phyloP scores from a whole-genome alignment of 495 filamentous ascomycete genomes.

The Neurospora terricola region DNA sequence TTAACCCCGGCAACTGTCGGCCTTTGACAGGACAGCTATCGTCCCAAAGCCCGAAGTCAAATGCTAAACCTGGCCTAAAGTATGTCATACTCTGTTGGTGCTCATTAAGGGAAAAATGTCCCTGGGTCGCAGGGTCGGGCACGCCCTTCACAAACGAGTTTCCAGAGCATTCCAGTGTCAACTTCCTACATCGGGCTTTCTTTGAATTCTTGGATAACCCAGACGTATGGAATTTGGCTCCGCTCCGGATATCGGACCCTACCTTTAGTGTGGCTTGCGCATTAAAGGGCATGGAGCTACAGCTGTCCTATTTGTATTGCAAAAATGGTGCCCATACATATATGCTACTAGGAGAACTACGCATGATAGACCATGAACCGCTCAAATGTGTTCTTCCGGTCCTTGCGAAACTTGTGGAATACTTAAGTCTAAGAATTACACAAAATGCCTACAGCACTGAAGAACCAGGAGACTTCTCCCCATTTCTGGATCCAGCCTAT shows the following conservation, averaged over 20 bases:
- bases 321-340: neutral
- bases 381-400: neutral
- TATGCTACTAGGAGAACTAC: fast-evolving
- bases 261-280: neutral
- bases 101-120: neutral
- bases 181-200: neutral
- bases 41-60: too few species aligned
- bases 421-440: neutral
- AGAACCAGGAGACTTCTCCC: neutral
- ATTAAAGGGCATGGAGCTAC: neutral
- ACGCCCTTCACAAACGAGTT: too few species aligned
- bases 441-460: neutral
- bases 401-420: neutral
- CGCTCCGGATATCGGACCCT: neutral
- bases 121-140: too few species aligned
- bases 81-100: too few species aligned
- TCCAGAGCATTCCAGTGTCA: neutral
- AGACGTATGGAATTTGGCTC: neutral
- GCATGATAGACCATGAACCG: neutral
- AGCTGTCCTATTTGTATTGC: neutral
- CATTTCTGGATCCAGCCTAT: neutral
- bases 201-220: neutral
- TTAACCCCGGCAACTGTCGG: neutral
- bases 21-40: too few species aligned
- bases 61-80: too few species aligned